Evolutionary conservation across 495 filamentous ascomycete genomes (phyloP).

Genomic region (Xeromyces bisporus): DNA sequence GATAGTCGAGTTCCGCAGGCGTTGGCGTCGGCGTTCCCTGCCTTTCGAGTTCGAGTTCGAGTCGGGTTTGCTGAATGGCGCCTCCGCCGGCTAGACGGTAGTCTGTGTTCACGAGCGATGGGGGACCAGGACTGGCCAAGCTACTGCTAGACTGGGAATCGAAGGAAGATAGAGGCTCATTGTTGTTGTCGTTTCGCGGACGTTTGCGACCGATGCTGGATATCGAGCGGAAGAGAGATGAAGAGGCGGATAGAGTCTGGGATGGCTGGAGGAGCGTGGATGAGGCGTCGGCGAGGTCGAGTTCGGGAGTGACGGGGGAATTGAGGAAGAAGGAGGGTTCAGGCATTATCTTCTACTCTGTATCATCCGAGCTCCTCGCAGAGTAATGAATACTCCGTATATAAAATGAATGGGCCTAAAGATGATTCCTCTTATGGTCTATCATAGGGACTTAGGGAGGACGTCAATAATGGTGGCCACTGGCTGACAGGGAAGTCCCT

Average conservation of each 20-base stretch:
- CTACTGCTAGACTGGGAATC: conserved; percentile 8
- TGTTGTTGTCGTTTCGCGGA: conserved; percentile 17
- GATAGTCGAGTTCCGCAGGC: conserved; percentile 26
- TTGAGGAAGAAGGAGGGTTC: conserved; percentile 35
- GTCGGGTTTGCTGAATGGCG: conserved; percentile 25
- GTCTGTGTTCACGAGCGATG: conserved; percentile 35
- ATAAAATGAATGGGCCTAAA: no score
- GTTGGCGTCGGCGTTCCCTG: conserved; percentile 8
- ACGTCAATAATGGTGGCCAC: no score
- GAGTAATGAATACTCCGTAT: no score
- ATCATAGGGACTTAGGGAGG: no score
- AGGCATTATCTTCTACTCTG: conserved; percentile 13
- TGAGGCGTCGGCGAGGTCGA: conserved; percentile 36
- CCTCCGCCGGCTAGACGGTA: conserved; percentile 47
- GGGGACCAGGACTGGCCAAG: conserved; percentile 23
- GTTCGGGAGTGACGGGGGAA: conserved; percentile 30
- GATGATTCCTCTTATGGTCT: no score
- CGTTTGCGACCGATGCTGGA: conserved; percentile 32
- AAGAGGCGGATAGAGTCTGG: conserved; percentile 42
- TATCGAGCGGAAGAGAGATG: conserved; percentile 41
- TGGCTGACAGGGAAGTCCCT: no score
- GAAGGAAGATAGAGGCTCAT: conserved; percentile 12
- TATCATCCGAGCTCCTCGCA: no score
- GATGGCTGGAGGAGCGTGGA: conserved; percentile 56
- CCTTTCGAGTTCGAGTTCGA: not conserved